A percentile compares a stretch with the other conserved stretches of the same genome.
phyloP scores from a whole-genome alignment of 306 rosid species.

The Prosopis cineraria region DNA sequence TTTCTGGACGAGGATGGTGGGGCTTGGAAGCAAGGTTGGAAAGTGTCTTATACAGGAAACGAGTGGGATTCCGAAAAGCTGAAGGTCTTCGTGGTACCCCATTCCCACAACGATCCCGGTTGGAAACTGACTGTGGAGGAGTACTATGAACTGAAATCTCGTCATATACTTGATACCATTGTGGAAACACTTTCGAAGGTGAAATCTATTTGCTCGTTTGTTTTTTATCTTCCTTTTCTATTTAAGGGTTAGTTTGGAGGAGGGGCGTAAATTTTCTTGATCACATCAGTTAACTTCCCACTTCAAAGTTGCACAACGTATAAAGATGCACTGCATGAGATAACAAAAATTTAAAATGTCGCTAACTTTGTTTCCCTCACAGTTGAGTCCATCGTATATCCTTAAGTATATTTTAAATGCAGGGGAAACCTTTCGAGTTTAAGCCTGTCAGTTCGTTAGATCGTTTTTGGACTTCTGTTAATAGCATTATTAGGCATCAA shows the following conservation, averaged over 20 bases:
- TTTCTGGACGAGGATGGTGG: constrained; percentile 86
- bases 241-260: neutral
- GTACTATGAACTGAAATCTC: constrained; percentile 78
- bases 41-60: constrained; percentile 70
- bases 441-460: constrained; percentile 7
- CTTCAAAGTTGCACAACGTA: constrained; percentile 7
- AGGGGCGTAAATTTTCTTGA: constrained; percentile 3
- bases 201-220: neutral
- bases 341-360: neutral
- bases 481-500: neutral
- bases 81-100: constrained; percentile 91
- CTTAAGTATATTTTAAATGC: neutral
- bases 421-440: constrained; percentile 4
- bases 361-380: neutral
- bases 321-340: neutral
- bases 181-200: constrained; percentile 85
- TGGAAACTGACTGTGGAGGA: constrained; percentile 93
- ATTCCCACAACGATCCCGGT: constrained; percentile 98
- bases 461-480: neutral
- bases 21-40: constrained; percentile 95
- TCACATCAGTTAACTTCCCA: constrained; percentile 7
- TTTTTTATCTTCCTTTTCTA: neutral
- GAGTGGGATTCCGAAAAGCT: constrained; percentile 94
- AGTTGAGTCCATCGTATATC: neutral
- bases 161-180: constrained; percentile 86